A percentile compares a stretch with the other conserved stretches of the same genome.
Evolutionary conservation across 1,284 basidiomycete genomes (phyloP).

Genomic region (Porogramme epimiltina): DNA sequence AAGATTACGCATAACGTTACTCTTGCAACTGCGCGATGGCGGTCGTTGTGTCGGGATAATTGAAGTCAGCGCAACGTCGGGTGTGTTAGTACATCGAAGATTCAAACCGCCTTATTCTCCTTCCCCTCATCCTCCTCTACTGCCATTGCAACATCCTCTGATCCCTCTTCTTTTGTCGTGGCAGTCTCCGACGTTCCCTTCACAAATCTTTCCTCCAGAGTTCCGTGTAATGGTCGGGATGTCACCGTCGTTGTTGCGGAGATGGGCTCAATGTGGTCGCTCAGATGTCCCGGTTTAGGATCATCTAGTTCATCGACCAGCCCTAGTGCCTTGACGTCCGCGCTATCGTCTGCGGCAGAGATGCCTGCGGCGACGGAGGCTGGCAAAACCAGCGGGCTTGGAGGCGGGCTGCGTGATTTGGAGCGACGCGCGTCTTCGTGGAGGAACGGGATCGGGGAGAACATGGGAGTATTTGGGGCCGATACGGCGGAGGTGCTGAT

Average conservation of each 20-base stretch:
- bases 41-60: too few species aligned
- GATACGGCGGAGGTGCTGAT: constrained; percentile 47
- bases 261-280: constrained; percentile 73
- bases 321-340: constrained; percentile 58
- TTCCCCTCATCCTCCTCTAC: constrained; percentile 60
- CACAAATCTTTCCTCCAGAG: constrained; percentile 67
- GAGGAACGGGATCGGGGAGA: constrained; percentile 83
- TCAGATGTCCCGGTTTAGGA: constrained; percentile 78
- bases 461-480: constrained; percentile 73
- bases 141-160: constrained; percentile 29
- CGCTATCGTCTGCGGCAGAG: constrained; percentile 24
- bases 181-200: constrained; percentile 39
- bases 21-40: background rate
- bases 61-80: background rate
- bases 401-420: constrained; percentile 73
- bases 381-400: constrained; percentile 64
- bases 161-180: constrained; percentile 21
- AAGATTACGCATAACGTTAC: constrained; percentile 44
- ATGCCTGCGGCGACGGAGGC: constrained; percentile 31
- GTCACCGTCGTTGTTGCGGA: constrained; percentile 60
- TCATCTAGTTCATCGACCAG: constrained; percentile 84
- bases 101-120: constrained; percentile 49
- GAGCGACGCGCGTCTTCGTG: constrained; percentile 77
- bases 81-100: constrained; percentile 1
- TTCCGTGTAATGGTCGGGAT: constrained; percentile 50